These are phyloP conservation scores for Cicer yamashitae DNA, from an alignment of 306 rosid genomes.

Conservation along the genomic window DNA sequence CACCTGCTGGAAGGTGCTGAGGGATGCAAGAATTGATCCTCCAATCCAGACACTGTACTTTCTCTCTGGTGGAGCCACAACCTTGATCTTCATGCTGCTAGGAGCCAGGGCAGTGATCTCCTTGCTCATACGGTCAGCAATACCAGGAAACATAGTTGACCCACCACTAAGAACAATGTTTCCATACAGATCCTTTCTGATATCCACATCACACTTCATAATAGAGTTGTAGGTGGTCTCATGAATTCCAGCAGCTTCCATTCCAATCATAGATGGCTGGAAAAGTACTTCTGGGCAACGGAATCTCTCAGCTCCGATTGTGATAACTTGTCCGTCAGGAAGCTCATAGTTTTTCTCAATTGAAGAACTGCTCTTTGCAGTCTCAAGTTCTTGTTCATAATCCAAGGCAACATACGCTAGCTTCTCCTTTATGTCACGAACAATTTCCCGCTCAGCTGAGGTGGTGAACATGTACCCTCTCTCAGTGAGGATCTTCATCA, in stretches of 20 bases:
- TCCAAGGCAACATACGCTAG: conserved; percentile 96
- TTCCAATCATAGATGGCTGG: conserved; percentile 98
- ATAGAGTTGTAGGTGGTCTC: conserved; percentile 98
- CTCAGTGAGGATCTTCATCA: conserved; percentile 97
- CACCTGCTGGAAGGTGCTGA: conserved; percentile 99
- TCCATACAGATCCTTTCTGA: conserved; percentile 90
- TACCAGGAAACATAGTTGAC: conserved; percentile 98
- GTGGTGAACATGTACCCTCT: conserved; percentile 99
- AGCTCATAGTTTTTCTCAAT: conserved; percentile 96
- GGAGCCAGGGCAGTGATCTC: conserved; percentile 98
- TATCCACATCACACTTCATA: conserved; percentile 99
- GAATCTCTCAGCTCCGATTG: conserved; percentile 98
- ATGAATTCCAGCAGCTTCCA: conserved; percentile 99
- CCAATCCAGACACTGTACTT: conserved; percentile 99
- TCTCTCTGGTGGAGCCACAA: conserved; percentile 98
- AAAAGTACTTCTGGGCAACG: conserved; percentile 96
- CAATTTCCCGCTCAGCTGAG: conserved; percentile 99
- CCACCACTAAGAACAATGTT: conserved; percentile 99
- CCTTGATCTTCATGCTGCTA: conserved; percentile 99
- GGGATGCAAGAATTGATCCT: conserved; percentile 98
- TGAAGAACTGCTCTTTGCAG: conserved; percentile 94
- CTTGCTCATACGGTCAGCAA: conserved; percentile 98
- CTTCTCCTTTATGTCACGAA: conserved; percentile 98
- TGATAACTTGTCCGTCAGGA: conserved; percentile 93
- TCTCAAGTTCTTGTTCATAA: conserved; percentile 94